Percentiles rank a stretch among this genome's conserved stretches.
These are phyloP conservation scores for Penicillium paneum DNA, from an alignment of 2,329 filamentous ascomycete genomes.

Conservation along the genomic window DNA sequence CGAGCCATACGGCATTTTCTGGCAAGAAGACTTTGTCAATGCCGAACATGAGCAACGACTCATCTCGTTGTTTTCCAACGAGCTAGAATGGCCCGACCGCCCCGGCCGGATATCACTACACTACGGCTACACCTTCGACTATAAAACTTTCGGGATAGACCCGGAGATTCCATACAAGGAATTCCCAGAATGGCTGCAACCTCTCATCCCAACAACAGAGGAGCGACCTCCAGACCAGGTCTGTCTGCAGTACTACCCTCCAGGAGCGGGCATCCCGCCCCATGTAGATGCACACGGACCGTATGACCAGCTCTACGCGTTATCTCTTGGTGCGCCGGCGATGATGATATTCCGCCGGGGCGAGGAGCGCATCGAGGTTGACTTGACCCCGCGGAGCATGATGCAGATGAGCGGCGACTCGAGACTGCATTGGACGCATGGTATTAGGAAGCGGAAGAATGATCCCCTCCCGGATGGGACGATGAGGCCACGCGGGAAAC, in stretches of 20 bases:
- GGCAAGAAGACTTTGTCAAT: constrained; percentile 50
- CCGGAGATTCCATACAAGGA: constrained; percentile 49
- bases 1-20: constrained; percentile 30
- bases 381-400: constrained; percentile 51
- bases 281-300: constrained; percentile 58
- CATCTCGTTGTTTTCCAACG: constrained; percentile 44
- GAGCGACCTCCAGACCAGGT: constrained; percentile 54
- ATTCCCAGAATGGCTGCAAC: constrained; percentile 52
- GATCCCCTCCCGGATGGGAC: constrained; percentile 49
- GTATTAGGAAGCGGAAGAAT: constrained; percentile 54
- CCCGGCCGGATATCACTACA: constrained; percentile 51
- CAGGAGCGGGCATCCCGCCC: constrained; percentile 58
- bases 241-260: constrained; percentile 60
- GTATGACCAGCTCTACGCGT: constrained; percentile 39
- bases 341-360: constrained; percentile 33
- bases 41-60: constrained; percentile 47
- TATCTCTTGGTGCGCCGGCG: constrained; percentile 33
- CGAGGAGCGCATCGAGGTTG: constrained; percentile 43
- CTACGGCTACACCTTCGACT: constrained; percentile 58
- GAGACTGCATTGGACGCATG: constrained; percentile 56
- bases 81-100: constrained; percentile 49
- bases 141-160: constrained; percentile 58
- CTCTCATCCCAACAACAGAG: constrained; percentile 48
- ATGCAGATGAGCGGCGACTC: constrained; percentile 52
- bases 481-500: constrained; percentile 43